These are phyloP conservation scores for Arabidopsis lyrata DNA, from an alignment of 441 rosid genomes.

Conservation along the genomic window DNA sequence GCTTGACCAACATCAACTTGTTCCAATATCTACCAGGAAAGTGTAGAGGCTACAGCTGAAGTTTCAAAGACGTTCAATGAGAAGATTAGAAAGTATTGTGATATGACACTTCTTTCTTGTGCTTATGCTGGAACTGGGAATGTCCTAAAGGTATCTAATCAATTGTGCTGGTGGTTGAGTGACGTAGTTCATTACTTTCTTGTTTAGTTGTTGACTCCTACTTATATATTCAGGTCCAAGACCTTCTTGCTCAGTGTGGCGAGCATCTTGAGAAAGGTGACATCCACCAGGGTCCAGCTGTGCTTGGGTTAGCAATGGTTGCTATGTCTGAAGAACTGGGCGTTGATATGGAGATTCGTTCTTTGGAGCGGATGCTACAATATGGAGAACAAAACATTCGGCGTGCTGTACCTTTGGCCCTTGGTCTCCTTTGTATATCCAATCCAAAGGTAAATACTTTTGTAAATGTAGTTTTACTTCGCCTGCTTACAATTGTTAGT, in stretches of 20 bases:
- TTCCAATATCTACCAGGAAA: slow-evolving; percentile 60
- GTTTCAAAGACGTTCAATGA: slow-evolving; percentile 91
- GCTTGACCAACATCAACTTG: slow-evolving; percentile 10
- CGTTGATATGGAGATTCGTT: slow-evolving; percentile 95
- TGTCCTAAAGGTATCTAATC: slow-evolving; percentile 76
- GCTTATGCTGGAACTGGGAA: slow-evolving; percentile 98
- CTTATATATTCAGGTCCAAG: slow-evolving; percentile 70
- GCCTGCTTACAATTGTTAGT: not conserved
- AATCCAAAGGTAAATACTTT: slow-evolving; percentile 84
- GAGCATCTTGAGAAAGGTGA: slow-evolving; percentile 91
- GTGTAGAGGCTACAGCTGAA: slow-evolving; percentile 91
- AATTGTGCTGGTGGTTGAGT: slow-evolving; percentile 31
- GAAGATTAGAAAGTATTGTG: slow-evolving; percentile 85
- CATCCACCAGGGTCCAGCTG: slow-evolving; percentile 94
- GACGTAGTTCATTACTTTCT: slow-evolving; percentile 19
- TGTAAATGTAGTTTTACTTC: slow-evolving; percentile 10
- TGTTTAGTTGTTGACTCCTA: slow-evolving; percentile 33
- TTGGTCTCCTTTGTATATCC: slow-evolving; percentile 95
- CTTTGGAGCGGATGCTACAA: slow-evolving; percentile 92
- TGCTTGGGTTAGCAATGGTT: slow-evolving; percentile 96
- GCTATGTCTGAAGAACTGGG: slow-evolving; percentile 99
- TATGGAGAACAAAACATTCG: slow-evolving; percentile 92
- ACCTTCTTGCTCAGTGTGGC: slow-evolving; percentile 85
- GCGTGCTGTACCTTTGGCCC: slow-evolving; percentile 94
- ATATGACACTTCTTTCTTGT: slow-evolving; percentile 94